Conservation (phyloP, 1,139 yeast species). For the Yamadazyma blattariae region DNA sequence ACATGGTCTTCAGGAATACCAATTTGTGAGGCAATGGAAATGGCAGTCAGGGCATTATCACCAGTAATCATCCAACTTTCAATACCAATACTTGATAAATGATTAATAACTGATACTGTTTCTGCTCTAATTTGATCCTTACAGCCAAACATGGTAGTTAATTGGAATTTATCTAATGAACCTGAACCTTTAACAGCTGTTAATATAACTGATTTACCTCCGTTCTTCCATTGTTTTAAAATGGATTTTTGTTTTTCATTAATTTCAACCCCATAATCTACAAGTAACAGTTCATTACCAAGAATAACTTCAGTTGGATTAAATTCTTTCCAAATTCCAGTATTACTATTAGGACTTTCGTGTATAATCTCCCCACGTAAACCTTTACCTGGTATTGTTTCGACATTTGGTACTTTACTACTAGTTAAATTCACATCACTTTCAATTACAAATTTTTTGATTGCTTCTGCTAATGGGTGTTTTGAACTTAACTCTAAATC, state of each 20-base stretch:
- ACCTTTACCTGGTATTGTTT: slow-evolving; percentile 60
- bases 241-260: slow-evolving; percentile 21
- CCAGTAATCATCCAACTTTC: slow-evolving; percentile 75
- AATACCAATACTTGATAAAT: slow-evolving; percentile 43
- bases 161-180: slow-evolving; percentile 28
- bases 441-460: slow-evolving; percentile 38
- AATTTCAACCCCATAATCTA: slow-evolving; percentile 37
- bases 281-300: slow-evolving; percentile 62
- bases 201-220: slow-evolving; percentile 62
- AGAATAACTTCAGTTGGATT: slow-evolving; percentile 44
- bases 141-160: slow-evolving; percentile 53
- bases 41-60: slow-evolving; percentile 66
- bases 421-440: slow-evolving; percentile 13
- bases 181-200: slow-evolving; percentile 41
- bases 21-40: slow-evolving; percentile 61
- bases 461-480: slow-evolving; percentile 68
- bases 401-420: slow-evolving; percentile 46
- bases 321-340: slow-evolving; percentile 26
- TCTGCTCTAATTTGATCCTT: slow-evolving; percentile 68
- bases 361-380: slow-evolving; percentile 40
- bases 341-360: slow-evolving; percentile 16
- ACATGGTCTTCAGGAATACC: slow-evolving; percentile 54
- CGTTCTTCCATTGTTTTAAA: slow-evolving; percentile 54
- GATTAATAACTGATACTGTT: slow-evolving; percentile 49
- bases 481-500: slow-evolving; percentile 65